A percentile compares a stretch with the other conserved stretches of the same genome.
Conservation (phyloP, 2,329 filamentous ascomycete species). For the Beauveria brongniartii region DNA sequence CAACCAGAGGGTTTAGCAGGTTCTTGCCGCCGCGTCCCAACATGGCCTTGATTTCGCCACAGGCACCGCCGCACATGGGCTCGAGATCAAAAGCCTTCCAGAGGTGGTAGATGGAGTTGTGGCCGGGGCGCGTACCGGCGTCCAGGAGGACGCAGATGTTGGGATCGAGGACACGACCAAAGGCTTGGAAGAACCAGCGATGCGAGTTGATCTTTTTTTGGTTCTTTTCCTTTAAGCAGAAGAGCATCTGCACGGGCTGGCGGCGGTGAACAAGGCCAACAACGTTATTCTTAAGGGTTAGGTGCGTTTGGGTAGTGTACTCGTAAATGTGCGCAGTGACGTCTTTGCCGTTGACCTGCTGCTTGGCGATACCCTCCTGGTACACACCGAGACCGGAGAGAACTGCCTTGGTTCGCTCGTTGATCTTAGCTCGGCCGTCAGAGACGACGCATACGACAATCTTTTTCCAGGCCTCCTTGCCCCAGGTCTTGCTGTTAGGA, state of each 20-base stretch:
- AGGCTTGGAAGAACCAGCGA: constrained; percentile 97
- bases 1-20: constrained; percentile 85
- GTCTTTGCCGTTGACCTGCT: constrained; percentile 92
- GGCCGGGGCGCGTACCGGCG: constrained; percentile 89
- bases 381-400: constrained; percentile 92
- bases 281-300: constrained; percentile 84
- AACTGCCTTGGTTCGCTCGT: constrained; percentile 79
- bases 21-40: constrained; percentile 76
- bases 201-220: constrained; percentile 99
- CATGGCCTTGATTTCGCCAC: constrained; percentile 99
- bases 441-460: constrained; percentile 98
- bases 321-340: constrained; percentile 98
- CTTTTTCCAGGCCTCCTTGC: constrained; percentile 98
- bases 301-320: constrained; percentile 78
- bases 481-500: constrained; percentile 93
- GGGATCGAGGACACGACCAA: constrained; percentile 83
- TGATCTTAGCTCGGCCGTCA: constrained; percentile 95
- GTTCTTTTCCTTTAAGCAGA: constrained; percentile 98
- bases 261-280: constrained; percentile 78
- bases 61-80: constrained; percentile 94
- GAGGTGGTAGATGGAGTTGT: constrained; percentile 90
- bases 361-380: constrained; percentile 96
- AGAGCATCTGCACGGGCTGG: constrained; percentile 91
- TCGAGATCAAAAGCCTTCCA: constrained; percentile 99
- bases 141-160: constrained; percentile 97